Evolutionary conservation across 768 basidiomycete genomes (phyloP), one percentile per base, ranked within the genome.

Genomic region (Leccinum disarticulatum): DNA sequence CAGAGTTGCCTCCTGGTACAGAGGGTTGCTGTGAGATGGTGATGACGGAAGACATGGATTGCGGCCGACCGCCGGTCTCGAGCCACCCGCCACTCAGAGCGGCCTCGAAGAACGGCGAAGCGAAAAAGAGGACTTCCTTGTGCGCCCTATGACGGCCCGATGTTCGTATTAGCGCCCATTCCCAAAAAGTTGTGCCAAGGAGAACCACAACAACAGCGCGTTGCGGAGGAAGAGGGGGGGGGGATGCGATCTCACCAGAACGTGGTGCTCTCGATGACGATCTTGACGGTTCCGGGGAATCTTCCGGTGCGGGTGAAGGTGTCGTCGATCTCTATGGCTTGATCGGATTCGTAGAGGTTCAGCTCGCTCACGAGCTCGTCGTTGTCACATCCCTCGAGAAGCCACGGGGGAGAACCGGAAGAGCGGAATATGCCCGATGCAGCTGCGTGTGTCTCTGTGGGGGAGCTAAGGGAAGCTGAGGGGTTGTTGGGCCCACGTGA

Each of bases 61-160:
- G 83, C 19, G 88, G 90, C 41, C 90, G 81, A 35, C 87, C 89
- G 6, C 87, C 89, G 6, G 88, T 95, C 76, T 96, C 94, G 13
- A 90, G 90, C 94, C 94, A 96, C 68, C 91, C 85, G 8, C 94
- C 94, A 65, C 91, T 91, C 51, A 96, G 77, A 9, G 93, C 88
- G 17, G 91, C 92, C 73, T 95, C 88, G 72, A 96, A 96, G 80
- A 96, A 96, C 0, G 94, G 92, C n/a, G 93, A 95, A 4, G 93
- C 90, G 70, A 94, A 96, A 74, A 87, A 90, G 6, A 96, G 77
- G 30, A 96, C 85, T 70, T 95, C 93, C 72, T 92, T 94, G 76
- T 96, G 94, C 1, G 90, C 88, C 91, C 91, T 93, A 68, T 49
- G 31, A 36, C 36, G 15, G 31, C 13, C 11, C 48, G 41, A 53